These are phyloP conservation scores for Pochonia chlamydosporia DNA, from an alignment of 2,329 filamentous ascomycete genomes.

Conservation along the genomic window DNA sequence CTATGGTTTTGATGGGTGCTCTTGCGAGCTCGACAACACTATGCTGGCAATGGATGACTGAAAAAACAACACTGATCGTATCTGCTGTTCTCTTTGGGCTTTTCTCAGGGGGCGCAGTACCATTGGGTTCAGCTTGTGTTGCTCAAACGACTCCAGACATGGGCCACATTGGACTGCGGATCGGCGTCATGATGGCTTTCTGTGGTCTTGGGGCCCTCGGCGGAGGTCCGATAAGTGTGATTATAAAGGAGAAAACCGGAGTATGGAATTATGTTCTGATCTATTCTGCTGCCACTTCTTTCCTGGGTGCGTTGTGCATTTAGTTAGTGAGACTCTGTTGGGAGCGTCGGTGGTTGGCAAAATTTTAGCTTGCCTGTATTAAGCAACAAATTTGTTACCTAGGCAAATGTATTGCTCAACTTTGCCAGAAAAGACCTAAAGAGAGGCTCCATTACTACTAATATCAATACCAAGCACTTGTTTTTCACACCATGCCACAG, in stretches of 20 bases:
- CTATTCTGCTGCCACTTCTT: slow-evolving; percentile 10
- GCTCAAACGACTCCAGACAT: slow-evolving; percentile 23
- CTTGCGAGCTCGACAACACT: slow-evolving; percentile 21
- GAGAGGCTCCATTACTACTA: not conserved
- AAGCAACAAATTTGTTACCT: not conserved
- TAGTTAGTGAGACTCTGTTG: slow-evolving; percentile 11
- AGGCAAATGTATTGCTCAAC: too few species aligned
- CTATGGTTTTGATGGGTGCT: slow-evolving; percentile 19
- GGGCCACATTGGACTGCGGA: slow-evolving; percentile 22
- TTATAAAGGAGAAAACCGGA: slow-evolving; percentile 10
- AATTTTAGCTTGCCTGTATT: slow-evolving; percentile 8
- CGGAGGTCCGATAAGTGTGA: slow-evolving; percentile 17
- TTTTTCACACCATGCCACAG: too few species aligned
- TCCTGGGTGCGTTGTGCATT: slow-evolving; percentile 11
- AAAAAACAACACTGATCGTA: slow-evolving; percentile 12
- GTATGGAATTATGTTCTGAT: slow-evolving; percentile 11
- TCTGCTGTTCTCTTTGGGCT: slow-evolving; percentile 23
- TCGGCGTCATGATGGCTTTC: slow-evolving; percentile 26
- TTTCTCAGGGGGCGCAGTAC: slow-evolving; percentile 26
- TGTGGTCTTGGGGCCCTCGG: slow-evolving; percentile 19
- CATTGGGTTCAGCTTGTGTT: slow-evolving; percentile 25
- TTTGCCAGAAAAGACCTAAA: not conserved
- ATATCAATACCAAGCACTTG: too few species aligned
- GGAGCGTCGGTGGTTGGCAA: slow-evolving; percentile 4
- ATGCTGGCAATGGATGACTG: slow-evolving; percentile 22